Evolutionary conservation across 306 rosid species (phyloP), one percentile per base, ranked within the genome.

Genomic region (Ormosia emarginata): DNA sequence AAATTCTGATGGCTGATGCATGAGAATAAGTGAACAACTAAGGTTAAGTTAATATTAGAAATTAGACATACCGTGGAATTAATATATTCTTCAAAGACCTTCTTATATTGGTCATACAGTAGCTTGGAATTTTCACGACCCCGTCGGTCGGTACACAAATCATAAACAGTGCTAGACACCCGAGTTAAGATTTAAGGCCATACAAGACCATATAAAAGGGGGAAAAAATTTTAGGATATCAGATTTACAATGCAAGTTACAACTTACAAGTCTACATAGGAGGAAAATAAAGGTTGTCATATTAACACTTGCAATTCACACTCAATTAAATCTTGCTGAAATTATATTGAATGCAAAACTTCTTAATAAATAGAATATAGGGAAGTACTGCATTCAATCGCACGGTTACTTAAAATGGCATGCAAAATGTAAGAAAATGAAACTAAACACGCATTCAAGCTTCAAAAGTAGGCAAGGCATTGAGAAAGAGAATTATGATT

Each of bases 51-150:
- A n/a, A n/a, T 9, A 18, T 67, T 11, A 36, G 56, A 84, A 44
- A 64, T 53, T 44, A 63, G 63, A 74, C 91, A 78, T 65, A 91
- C 97, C 74, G 80, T 88, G 33, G 95, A 87, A 62, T 79, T 76
- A 32, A 90, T 86, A 55, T 91, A 91, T 81, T 88, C 95, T 67
- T 85, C 95, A 85, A 88, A 87, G 8, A 89, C 82, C 58, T 84
- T 92, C 40, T 84, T 82, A 68, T 88, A 91, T 65, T 93, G 88
- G 72, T 79, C 86, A 56, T 88, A 93, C n/a, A 93, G 83, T 81
- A 86, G 89, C 62, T 86, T 88, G 32, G 93, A 85, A 77, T 89
- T 88, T 81, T 86, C 79, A 49, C 78, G 2, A 10, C 70, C 34
- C 84, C 2, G 87, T 88, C 40, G 84, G 68, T 83, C 70, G 79